Evolutionary conservation across 2,329 filamentous ascomycete species (phyloP), one percentile per base, ranked within the genome.

Genomic region (Penicillium psychrosexuale): DNA sequence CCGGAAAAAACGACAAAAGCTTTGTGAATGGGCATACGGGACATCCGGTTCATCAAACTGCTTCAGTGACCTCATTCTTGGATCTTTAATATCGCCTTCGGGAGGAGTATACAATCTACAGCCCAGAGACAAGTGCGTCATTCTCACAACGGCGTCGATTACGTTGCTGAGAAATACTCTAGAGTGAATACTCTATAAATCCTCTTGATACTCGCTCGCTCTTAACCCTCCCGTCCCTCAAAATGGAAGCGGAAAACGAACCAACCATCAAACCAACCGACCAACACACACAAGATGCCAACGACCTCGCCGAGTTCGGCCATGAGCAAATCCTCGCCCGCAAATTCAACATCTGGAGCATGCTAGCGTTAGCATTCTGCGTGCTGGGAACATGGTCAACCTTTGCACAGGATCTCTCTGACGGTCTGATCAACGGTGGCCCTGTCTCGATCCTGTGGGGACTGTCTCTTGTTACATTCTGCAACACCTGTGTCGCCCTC

Each of bases 361-460:
- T 84, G 79, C 72, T 84, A 12, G 77, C 80, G 15, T 73, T 84
- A 22, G 78, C 81, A 42, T 83, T 84, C 56, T 81, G 76, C 44
- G 80, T 84, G 7, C 69, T 84, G 24, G 64, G 82, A 50, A 84
- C 82, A 8, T 84, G 81, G 78, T 80, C 80, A 0, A 83, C 80
- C 1, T 80, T 83, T 52, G 82, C 82, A 0, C 80, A 83, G 63
- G 77, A 74, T 38, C 69, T 80, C 3, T 72, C 72, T 38, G 80
- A 75, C 53, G 82, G 81, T 4, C 72, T 84, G 43, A 75, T 73
- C 27, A 81, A 78, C 49, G 81, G 81, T 42, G 81, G 81, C 0
- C 78, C 81, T 0, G 69, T 82, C 13, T 75, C 75, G 22, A 81
- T 83, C 30, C 75, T 83, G 48, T 83, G 81, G 81, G 80, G 81